Evolutionary conservation across 169 alveolate species (phyloP).

Genomic region (Perkinsus marinus): DNA sequence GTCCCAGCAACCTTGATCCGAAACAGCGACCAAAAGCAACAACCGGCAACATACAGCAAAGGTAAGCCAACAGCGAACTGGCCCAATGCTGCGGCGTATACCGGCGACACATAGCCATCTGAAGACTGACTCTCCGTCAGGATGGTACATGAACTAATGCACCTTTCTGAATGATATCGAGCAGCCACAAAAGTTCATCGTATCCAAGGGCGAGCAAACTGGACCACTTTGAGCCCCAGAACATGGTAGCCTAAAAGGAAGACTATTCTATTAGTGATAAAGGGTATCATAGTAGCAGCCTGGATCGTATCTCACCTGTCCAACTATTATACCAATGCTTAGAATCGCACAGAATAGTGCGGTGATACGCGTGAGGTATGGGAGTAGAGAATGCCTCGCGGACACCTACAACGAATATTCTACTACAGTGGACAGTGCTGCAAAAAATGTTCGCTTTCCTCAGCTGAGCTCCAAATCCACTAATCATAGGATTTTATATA

Average conservation of each 20-base stretch:
- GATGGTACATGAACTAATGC: too few relatives aligned
- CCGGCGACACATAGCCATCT: not conserved
- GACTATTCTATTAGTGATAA: too few relatives aligned
- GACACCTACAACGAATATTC: too few relatives aligned
- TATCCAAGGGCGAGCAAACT: not conserved
- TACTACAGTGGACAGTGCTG: too few relatives aligned
- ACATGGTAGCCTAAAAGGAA: not conserved
- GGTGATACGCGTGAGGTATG: not conserved
- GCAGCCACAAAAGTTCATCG: not conserved
- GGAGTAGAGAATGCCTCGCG: not conserved
- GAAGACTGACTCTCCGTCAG: not conserved
- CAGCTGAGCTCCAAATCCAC: too few relatives aligned
- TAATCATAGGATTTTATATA: too few relatives aligned
- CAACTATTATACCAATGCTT: not conserved
- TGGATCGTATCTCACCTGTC: not conserved
- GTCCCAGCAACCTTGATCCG: conserved; percentile 27
- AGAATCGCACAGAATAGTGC: not conserved
- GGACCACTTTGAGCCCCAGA: not conserved
- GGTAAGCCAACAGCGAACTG: not conserved
- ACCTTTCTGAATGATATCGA: not conserved
- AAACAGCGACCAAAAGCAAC: conserved; percentile 6
- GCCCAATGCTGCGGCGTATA: not conserved
- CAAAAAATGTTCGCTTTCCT: too few relatives aligned
- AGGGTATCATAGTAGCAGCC: too few relatives aligned
- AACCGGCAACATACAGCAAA: conserved; percentile 5